Conservation (phyloP, 2,329 filamentous ascomycete genomes). For the Aspergillus sp. region DNA sequence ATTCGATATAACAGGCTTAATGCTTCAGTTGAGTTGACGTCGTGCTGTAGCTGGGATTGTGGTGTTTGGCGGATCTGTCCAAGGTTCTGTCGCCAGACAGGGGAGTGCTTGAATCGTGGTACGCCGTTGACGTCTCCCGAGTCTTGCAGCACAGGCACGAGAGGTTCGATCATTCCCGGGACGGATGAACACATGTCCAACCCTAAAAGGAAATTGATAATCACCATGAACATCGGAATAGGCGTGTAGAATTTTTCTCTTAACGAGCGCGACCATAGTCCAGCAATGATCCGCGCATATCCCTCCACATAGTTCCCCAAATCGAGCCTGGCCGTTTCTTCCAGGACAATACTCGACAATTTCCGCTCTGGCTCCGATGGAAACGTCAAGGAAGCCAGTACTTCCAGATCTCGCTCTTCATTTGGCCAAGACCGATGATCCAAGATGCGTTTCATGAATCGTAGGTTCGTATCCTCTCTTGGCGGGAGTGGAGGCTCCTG, state of each 20-base stretch:
- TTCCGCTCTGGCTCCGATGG: slow-evolving; percentile 45
- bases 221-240: slow-evolving; percentile 36
- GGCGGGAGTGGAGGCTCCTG: slow-evolving; percentile 20
- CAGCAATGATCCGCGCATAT: slow-evolving; percentile 45
- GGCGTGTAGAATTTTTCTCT: slow-evolving; percentile 46
- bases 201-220: slow-evolving; percentile 35
- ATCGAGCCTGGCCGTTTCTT: slow-evolving; percentile 40
- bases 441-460: slow-evolving; percentile 49
- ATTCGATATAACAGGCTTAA: slow-evolving; percentile 50
- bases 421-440: slow-evolving; percentile 47
- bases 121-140: slow-evolving; percentile 50
- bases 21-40: slow-evolving; percentile 49
- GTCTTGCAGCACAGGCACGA: slow-evolving; percentile 36
- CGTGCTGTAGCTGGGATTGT: slow-evolving; percentile 36
- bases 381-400: slow-evolving; percentile 46
- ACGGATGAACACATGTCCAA: slow-evolving; percentile 32
- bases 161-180: slow-evolving; percentile 28
- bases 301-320: slow-evolving; percentile 42
- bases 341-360: slow-evolving; percentile 50
- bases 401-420: slow-evolving; percentile 48
- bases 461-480: slow-evolving; percentile 20
- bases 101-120: slow-evolving; percentile 43
- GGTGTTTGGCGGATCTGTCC: slow-evolving; percentile 36
- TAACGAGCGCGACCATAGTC: slow-evolving; percentile 51
- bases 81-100: slow-evolving; percentile 34